A percentile compares a stretch with the other conserved stretches of the same genome.
Evolutionary conservation across 2,329 filamentous ascomycete genomes (phyloP).

Genomic region (Sclerotinia nivalis): DNA sequence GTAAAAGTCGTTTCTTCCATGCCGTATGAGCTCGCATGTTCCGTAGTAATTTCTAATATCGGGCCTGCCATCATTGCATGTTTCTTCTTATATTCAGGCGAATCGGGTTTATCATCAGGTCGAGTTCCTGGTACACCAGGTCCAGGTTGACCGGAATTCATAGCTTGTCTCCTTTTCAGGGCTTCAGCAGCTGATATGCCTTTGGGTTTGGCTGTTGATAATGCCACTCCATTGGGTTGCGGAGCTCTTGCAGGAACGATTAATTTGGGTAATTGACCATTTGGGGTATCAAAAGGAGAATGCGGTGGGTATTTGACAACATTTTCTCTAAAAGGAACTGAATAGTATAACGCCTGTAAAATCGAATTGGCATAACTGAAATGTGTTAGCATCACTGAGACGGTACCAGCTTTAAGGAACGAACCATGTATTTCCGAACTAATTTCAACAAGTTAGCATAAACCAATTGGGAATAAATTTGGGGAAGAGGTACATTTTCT

Average conservation of each 20-base stretch:
- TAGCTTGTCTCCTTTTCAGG: constrained; percentile 56
- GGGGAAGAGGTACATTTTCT: constrained; percentile 72
- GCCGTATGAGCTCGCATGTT: constrained; percentile 77
- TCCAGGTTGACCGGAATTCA: constrained; percentile 55
- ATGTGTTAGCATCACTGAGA: constrained; percentile 35
- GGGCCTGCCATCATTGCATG: constrained; percentile 86
- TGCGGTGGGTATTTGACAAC: constrained; percentile 86
- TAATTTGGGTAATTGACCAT: constrained; percentile 57
- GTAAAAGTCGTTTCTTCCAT: constrained; percentile 97
- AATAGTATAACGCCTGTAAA: constrained; percentile 95
- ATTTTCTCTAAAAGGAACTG: constrained; percentile 87
- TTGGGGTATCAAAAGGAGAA: constrained; percentile 68
- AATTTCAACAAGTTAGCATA: constrained; percentile 37
- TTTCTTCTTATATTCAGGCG: constrained; percentile 97
- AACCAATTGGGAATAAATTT: background rate
- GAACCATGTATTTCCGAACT: constrained; percentile 99
- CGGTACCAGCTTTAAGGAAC: constrained; percentile 15
- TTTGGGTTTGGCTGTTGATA: constrained; percentile 54
- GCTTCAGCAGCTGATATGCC: constrained; percentile 57
- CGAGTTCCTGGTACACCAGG: constrained; percentile 53
- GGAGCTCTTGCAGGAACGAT: constrained; percentile 59
- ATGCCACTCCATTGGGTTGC: constrained; percentile 47
- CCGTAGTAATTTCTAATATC: constrained; percentile 79
- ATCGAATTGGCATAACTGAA: constrained; percentile 97
- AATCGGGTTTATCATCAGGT: constrained; percentile 90